Conservation (phyloP, 139 green algal species). For the Penium margaritaceum region DNA sequence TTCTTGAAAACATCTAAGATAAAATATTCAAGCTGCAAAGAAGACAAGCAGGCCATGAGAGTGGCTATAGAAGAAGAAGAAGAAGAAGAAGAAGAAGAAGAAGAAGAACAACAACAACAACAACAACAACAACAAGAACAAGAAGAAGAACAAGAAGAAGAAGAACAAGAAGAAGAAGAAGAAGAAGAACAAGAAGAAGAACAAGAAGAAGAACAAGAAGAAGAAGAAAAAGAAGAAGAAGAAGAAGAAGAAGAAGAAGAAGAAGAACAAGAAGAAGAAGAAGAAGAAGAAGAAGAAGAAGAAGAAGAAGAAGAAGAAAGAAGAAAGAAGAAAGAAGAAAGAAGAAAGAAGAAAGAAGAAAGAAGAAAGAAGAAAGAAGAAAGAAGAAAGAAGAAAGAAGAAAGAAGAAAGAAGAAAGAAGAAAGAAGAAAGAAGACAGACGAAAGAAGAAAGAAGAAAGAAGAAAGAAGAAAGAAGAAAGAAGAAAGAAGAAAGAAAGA, state of each 20-base stretch:
- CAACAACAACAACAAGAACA: constrained; percentile 11
- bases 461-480: no score
- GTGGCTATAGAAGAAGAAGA: background rate
- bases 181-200: background rate
- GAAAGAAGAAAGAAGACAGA: no score
- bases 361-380: constrained; percentile 7
- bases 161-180: background rate
- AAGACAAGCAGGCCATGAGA: no score
- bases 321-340: background rate
- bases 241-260: constrained; percentile 1
- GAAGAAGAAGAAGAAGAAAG: background rate
- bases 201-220: constrained; percentile 6
- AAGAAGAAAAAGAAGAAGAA: constrained; percentile 4
- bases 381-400: constrained; percentile 14
- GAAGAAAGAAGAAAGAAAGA: no score
- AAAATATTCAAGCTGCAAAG: no score
- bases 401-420: no score
- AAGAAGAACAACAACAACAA: constrained; percentile 14
- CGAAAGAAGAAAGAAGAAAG: no score
- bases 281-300: background rate
- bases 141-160: constrained; percentile 18
- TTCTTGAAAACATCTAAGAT: no score
- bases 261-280: background rate
- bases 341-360: background rate
- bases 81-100: constrained; percentile 12